Evolutionary conservation across 345 rosid genomes (phyloP), one percentile per base, ranked within the genome.

Genomic region (Eucalyptus sideroxylon): DNA sequence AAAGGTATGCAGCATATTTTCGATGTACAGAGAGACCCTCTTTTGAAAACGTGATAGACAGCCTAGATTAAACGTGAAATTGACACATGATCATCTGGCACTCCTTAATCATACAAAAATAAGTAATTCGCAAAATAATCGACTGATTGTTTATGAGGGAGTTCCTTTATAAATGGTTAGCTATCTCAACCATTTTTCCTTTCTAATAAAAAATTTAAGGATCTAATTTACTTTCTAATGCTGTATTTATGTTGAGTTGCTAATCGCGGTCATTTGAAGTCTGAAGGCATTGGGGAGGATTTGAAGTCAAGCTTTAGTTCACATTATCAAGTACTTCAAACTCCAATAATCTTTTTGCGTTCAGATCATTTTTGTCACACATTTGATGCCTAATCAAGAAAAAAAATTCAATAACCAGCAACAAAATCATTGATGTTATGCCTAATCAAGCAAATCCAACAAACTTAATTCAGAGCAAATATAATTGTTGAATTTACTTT

Each of bases 21-120:
- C 14, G 27, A 72, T 37, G 40, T 42, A 37, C 6, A 31, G 82
- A 31, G 5, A 16, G 44, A 69, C 24, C 81, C 81, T 9, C 24
- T 1, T 34, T 37, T 0, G 6, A 10, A 42, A 9, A 17, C 11
- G 24, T 9, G 7, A 9, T 34, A 5, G 80, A 69, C 9, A 69
- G 44, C 81, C 9, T 69, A 69, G 24, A 72, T 72, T 72, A 19
- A 72, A 19, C 45, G 42, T 16, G 82, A 1, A 72, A 14, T 72
- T 34, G 12, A 72, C 7, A 37, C 45, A 19, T 10, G 83, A 72
- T 72, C 21, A 72, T 72, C 27, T 19, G 12, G 45, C 45, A 37
- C 0, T 72, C 11, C 82, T 19, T 9, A 1, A 72, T 37, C 83
- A 21, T 72, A 72, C 42, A 72, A 72, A 37, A 2, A 10, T 19